Evolutionary conservation across 73 alveolate species (phyloP), one percentile per base, ranked within the genome.

Genomic region (Urostyla sp.): DNA sequence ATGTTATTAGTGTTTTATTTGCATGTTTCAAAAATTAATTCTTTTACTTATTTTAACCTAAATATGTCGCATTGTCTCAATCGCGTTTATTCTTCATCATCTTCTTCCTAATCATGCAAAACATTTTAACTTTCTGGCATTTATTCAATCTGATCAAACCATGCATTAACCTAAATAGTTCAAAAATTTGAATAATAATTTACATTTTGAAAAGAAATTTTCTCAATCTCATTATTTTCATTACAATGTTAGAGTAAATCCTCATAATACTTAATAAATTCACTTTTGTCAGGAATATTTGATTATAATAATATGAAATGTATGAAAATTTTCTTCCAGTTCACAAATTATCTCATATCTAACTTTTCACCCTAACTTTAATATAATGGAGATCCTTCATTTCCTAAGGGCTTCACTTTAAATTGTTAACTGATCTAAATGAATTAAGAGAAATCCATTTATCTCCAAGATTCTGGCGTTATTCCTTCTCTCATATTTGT

Each of bases 301-400:
- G 46, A 27, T 55, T 55, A 23, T 5, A 55, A 23, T 55, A 66
- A 30, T 36, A 40, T 66, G 49, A 66, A 24, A 44, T 40, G 16
- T 1, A 61, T 40, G 32, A 66, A 11, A 16, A 40, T 16, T 21
- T 66, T 66, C 49, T 43, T 66, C 80, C 80, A 66, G 61, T 66
- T 46, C 5, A 66, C 48, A 15, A 20, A 66, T 66, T 34, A 4
- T 40, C 80, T 66, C 28, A 49, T 11, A 4, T 40, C 80, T 18
- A 1, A n/a, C 49, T 26, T 46, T 40, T 36, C 20, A 11, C 44
- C 7, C 26, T 27, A 40, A 20, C 63, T 16, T 15, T 46, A 6
- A 32, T 40, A 40, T 15, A 15, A 5, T 28, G 52, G 20, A 18
- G 8, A n/a, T 7, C 34, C 57, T 7, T 36, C 76, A 4, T 8